These are phyloP conservation scores for Hippophae tibetana DNA, from an alignment of 306 rosid genomes.

Conservation along the genomic window DNA sequence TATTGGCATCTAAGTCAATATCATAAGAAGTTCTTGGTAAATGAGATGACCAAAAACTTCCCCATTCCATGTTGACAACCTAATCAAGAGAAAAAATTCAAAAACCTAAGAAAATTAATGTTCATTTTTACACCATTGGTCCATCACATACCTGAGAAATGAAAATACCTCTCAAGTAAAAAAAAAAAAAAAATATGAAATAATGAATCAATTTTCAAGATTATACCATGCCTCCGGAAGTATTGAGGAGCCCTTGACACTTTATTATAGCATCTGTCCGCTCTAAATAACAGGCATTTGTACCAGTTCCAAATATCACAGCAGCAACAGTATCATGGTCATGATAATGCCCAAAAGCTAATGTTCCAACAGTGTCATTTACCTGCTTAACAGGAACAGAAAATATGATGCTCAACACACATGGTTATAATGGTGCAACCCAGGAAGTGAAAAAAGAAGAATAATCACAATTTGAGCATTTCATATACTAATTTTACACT, in stretches of 20 bases:
- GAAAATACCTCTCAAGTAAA: background rate
- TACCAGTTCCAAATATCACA: conserved; percentile 81
- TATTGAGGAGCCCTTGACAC: conserved; percentile 68
- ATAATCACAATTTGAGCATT: too few species aligned
- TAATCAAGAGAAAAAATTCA: conserved; percentile 12
- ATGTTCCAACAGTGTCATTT: conserved; percentile 85
- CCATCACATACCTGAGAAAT: too few species aligned
- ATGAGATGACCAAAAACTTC: conserved; percentile 87
- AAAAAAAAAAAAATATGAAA: background rate
- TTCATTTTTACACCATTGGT: too few species aligned
- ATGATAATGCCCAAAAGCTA: conserved; percentile 81
- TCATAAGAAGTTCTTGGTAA: conserved; percentile 82
- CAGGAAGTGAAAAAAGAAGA: too few species aligned
- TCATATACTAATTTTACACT: too few species aligned
- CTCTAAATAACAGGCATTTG: conserved; percentile 91
- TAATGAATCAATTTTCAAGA: background rate
- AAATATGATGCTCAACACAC: too few species aligned
- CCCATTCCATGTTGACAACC: conserved; percentile 98
- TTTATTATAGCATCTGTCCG: conserved; percentile 84
- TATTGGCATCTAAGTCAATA: conserved; percentile 66
- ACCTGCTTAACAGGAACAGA: conserved; percentile 36
- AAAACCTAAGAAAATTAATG: background rate
- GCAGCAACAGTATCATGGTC: conserved; percentile 87
- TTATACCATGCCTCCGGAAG: conserved; percentile 69
- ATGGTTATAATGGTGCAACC: too few species aligned